phyloP scores from a whole-genome alignment of 345 rosid species.

The Arabidopsis thaliana region DNA sequence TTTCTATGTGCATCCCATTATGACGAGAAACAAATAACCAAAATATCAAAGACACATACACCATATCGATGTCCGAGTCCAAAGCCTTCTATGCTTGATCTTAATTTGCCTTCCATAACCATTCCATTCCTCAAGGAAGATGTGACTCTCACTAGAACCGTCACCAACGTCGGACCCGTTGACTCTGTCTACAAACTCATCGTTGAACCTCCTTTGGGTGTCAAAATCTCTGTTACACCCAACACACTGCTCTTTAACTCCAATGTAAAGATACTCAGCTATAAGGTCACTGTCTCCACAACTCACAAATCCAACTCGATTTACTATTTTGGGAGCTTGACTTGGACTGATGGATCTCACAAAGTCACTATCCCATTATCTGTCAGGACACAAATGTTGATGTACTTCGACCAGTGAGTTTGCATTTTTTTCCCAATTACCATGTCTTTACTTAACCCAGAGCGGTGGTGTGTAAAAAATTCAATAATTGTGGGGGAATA shows the following conservation, averaged over 20 bases:
- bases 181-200: slow-evolving; percentile 38
- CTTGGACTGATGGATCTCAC: slow-evolving; percentile 48
- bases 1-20: slow-evolving; percentile 54
- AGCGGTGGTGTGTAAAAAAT: neutral
- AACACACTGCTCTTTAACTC: slow-evolving; percentile 37
- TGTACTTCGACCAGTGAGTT: slow-evolving; percentile 30
- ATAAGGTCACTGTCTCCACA: slow-evolving; percentile 33
- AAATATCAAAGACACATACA: slow-evolving; percentile 32
- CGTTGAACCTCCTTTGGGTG: slow-evolving; percentile 46
- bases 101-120: slow-evolving; percentile 58
- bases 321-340: slow-evolving; percentile 53
- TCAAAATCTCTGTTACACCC: slow-evolving; percentile 41
- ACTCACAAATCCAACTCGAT: slow-evolving; percentile 46
- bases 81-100: slow-evolving; percentile 25
- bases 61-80: slow-evolving; percentile 37
- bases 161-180: slow-evolving; percentile 54
- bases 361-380: slow-evolving; percentile 53
- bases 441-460: slow-evolving; percentile 1
- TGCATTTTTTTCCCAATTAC: neutral
- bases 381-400: slow-evolving; percentile 46
- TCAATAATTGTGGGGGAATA: neutral
- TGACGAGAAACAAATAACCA: slow-evolving; percentile 47
- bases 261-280: slow-evolving; percentile 38
- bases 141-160: slow-evolving; percentile 41
- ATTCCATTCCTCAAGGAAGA: slow-evolving; percentile 32